Conservation (phyloP, 2,329 filamentous ascomycete genomes). For the Sclerotinia glacialis region DNA sequence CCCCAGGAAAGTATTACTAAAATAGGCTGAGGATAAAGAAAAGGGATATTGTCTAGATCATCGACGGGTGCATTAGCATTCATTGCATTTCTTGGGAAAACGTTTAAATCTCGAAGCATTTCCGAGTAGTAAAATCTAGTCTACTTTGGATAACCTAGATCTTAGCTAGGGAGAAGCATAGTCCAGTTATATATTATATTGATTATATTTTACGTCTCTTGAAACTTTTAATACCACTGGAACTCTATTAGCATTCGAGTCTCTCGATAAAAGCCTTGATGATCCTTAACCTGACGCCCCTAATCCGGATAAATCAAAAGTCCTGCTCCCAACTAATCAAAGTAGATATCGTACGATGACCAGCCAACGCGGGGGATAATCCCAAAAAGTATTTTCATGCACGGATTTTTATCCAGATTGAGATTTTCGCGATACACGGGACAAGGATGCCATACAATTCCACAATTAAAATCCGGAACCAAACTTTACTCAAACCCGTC, state of each 20-base stretch:
- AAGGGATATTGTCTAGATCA: neutral
- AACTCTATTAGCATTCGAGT: neutral
- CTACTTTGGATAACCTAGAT: too few relatives aligned
- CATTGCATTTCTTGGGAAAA: slow-evolving; percentile 5
- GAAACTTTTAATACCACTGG: neutral
- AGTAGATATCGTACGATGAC: neutral
- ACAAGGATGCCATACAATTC: slow-evolving; percentile 12
- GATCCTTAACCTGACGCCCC: neutral
- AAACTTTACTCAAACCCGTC: slow-evolving; percentile 15
- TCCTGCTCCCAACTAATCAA: neutral
- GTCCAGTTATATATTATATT: neutral
- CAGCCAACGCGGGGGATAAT: neutral
- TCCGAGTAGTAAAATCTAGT: neutral
- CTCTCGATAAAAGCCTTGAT: neutral
- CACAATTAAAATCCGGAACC: slow-evolving; percentile 10
- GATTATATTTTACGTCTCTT: slow-evolving; percentile 2
- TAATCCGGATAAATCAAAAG: neutral
- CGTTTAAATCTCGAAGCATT: slow-evolving; percentile 2
- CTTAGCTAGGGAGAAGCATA: neutral
- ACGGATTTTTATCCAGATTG: slow-evolving; percentile 2
- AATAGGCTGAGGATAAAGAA: neutral
- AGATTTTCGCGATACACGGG: neutral
- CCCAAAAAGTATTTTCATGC: neutral
- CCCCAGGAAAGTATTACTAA: neutral
- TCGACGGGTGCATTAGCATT: neutral